Conservation (phyloP, 176 grass and related monocot genomes). For the Dendrocalamus sinicus region DNA sequence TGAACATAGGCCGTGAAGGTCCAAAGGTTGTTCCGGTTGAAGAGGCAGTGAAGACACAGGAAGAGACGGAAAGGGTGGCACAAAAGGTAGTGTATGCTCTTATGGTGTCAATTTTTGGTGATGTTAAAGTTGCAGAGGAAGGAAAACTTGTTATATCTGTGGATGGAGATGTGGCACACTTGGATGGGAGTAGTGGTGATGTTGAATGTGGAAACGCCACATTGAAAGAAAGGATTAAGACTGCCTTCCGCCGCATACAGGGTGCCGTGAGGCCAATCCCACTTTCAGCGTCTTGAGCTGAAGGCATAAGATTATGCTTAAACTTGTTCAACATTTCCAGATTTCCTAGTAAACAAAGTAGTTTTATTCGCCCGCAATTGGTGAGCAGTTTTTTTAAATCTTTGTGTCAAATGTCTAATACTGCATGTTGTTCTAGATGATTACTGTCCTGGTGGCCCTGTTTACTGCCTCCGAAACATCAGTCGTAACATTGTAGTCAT, state of each 20-base stretch:
- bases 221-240: constrained; percentile 75
- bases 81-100: constrained; percentile 73
- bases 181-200: constrained; percentile 74
- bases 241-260: constrained; percentile 69
- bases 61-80: constrained; percentile 74
- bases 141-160: constrained; percentile 72
- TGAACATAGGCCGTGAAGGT: constrained; percentile 83
- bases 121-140: constrained; percentile 80
- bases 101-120: constrained; percentile 82
- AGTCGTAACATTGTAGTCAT: constrained; percentile 11
- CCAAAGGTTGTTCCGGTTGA: constrained; percentile 63
- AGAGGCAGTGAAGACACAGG: constrained; percentile 60
- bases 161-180: constrained; percentile 62
- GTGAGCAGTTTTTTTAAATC: background rate
- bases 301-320: background rate
- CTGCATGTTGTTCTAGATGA: background rate
- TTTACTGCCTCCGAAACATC: background rate
- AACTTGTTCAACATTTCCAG: background rate
- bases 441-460: background rate
- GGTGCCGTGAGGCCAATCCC: constrained; percentile 78
- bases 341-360: background rate
- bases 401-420: background rate
- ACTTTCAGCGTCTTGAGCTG: constrained; percentile 55
- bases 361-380: background rate
- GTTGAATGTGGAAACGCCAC: constrained; percentile 70